Conservation (phyloP, 108 stramenopile genomes). For the Mediolabrus comicus region DNA sequence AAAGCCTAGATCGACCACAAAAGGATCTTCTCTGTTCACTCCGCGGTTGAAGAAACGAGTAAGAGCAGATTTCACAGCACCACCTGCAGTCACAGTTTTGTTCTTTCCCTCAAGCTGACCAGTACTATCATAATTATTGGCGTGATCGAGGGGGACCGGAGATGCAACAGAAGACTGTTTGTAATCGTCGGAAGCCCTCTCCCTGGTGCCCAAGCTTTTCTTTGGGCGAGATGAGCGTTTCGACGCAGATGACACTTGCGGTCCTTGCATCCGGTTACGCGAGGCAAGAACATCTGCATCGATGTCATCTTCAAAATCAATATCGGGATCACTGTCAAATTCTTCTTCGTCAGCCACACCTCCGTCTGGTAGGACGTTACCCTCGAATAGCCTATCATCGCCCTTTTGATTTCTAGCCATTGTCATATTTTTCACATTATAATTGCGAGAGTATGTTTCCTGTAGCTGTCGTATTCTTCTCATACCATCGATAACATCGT, state of each 20-base stretch:
- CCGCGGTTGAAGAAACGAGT: slow-evolving; percentile 87
- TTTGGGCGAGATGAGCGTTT: slow-evolving; percentile 27
- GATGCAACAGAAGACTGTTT: slow-evolving; percentile 21
- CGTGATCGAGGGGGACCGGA: slow-evolving; percentile 17
- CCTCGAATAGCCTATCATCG: slow-evolving; percentile 28
- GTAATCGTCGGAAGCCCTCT: slow-evolving; percentile 8
- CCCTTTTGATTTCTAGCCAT: slow-evolving; percentile 53
- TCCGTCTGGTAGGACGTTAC: slow-evolving; percentile 41
- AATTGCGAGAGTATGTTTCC: slow-evolving; percentile 69
- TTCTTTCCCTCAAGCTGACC: slow-evolving; percentile 35
- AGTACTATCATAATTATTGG: slow-evolving; percentile 21
- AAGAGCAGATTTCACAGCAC: slow-evolving; percentile 87
- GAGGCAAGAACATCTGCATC: slow-evolving; percentile 91
- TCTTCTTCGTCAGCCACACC: slow-evolving; percentile 71
- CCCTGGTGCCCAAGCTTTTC: slow-evolving; percentile 41
- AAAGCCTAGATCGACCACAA: slow-evolving; percentile 86
- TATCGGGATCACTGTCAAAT: slow-evolving; percentile 65
- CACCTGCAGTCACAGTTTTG: slow-evolving; percentile 75
- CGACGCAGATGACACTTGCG: slow-evolving; percentile 17
- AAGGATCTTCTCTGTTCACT: slow-evolving; percentile 80
- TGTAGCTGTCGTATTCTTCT: slow-evolving; percentile 73
- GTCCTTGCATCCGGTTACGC: slow-evolving; percentile 60
- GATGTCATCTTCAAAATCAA: slow-evolving; percentile 75
- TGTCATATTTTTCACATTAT: slow-evolving; percentile 75
- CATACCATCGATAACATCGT: slow-evolving; percentile 81